Base-by-base conservation (phyloP, 1,139 yeast species). In the Candida mesenterica region DNA sequence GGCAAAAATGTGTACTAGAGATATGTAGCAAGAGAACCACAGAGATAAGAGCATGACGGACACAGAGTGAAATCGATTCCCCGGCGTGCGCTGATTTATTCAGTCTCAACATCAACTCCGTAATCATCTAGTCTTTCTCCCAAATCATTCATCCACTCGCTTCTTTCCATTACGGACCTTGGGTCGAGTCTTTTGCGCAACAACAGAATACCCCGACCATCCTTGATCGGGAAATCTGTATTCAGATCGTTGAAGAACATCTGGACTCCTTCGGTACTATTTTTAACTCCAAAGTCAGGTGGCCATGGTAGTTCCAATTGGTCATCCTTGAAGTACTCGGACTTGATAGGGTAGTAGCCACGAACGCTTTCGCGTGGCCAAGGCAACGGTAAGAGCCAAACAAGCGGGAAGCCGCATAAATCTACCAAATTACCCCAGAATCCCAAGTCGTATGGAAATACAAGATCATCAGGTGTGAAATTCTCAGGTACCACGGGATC, bases 371-470 rank as follows among this genome's bases (percentile, higher is more conserved):
- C n/a, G 7, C 39, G 28, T 4, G 38, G 32, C 77, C 81, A 85
- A 1, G 95, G 95, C 10, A 45, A 32, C 8, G 42, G 42, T 40
- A 75, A 56, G 3, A 79, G 31, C 92, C 95, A 86, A n/a, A 56
- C 43, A 61, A 76, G 70, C 0, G 82, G 72, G 16, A 75, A 69
- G 1, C 92, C 92, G 37, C 80, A 56, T 0, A 77, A 56, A 24
- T 65, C 56, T 0, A 56, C 43, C 4, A 78, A 35, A 50, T 90
- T 90, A 0, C 59, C 49, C 67, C 69, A 71, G 2, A 79, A 54
- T 3, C 85, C 88, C 8, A 79, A 58, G 52, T 90, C 95, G 55
- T 88, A 92, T 0, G 97, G 97, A 53, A 92, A 92, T 0, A 80
- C 65, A 13, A 81, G 46, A 44, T 77, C 82, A 43, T 79, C 86